phyloP scores from a whole-genome alignment of 2,329 filamentous ascomycete genomes.

The Westerdykella ornata region DNA sequence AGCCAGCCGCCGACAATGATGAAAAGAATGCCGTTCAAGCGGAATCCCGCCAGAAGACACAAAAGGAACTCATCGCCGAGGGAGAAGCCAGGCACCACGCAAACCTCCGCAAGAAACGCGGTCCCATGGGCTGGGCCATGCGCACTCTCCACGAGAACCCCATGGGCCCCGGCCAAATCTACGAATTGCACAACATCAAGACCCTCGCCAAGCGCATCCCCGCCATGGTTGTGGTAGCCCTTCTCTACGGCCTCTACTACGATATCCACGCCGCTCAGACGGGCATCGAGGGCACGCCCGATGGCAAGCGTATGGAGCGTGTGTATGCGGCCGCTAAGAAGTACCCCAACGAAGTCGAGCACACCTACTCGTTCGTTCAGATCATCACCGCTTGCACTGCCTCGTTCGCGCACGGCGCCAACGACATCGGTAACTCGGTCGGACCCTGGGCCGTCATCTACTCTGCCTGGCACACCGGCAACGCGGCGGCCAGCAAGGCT shows the following conservation, averaged over 20 bases:
- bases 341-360: conserved; percentile 36
- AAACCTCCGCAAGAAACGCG: conserved; percentile 55
- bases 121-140: conserved; percentile 79
- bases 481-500: conserved; percentile 55
- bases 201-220: conserved; percentile 60
- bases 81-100: conserved; percentile 55
- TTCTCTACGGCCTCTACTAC: conserved; percentile 71
- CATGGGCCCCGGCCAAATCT: conserved; percentile 64
- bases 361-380: conserved; percentile 46
- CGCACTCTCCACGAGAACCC: conserved; percentile 67
- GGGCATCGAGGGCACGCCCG: conserved; percentile 64
- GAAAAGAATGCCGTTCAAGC: conserved; percentile 25
- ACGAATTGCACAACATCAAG: conserved; percentile 66
- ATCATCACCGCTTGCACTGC: conserved; percentile 42
- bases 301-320: conserved; percentile 62
- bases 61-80: conserved; percentile 56
- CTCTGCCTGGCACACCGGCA: conserved; percentile 50
- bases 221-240: conserved; percentile 56
- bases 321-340: conserved; percentile 50
- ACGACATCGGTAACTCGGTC: conserved; percentile 49
- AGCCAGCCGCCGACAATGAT: conserved; percentile 13
- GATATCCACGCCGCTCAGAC: conserved; percentile 73
- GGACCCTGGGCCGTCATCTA: conserved; percentile 37
- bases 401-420: conserved; percentile 59
- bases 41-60: conserved; percentile 49